Conservation (phyloP, 768 basidiomycete genomes). For the Lentinula sp. region DNA sequence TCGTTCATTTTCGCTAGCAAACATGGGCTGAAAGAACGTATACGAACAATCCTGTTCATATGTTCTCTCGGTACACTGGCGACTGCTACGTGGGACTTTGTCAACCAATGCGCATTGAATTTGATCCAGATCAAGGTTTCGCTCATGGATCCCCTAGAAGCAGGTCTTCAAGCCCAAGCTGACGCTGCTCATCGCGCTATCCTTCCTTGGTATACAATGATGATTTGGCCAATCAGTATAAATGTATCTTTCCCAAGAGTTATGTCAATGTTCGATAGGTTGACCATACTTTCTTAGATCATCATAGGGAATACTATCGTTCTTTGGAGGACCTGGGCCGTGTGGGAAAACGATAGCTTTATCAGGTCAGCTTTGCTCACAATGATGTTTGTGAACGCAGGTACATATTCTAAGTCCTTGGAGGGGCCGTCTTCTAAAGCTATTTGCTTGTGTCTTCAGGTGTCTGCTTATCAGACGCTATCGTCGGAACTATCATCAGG, state of each 20-base stretch:
- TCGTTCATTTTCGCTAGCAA: neutral
- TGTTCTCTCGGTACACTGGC: neutral
- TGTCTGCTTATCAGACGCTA: neutral
- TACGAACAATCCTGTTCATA: neutral
- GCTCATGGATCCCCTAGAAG: neutral
- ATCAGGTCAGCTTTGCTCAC: neutral
- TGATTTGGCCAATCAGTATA: neutral
- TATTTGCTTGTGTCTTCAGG: neutral
- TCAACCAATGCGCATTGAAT: neutral
- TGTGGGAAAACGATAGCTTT: neutral
- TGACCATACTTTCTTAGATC: neutral
- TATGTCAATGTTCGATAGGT: no score
- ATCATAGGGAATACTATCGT: neutral
- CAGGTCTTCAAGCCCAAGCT: neutral
- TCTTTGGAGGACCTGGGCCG: neutral
- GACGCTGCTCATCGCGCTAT: neutral
- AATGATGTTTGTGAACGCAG: neutral
- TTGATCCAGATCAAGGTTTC: constrained; percentile 4
- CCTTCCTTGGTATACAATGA: neutral
- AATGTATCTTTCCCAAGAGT: neutral
- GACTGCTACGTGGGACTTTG: constrained; percentile 1
- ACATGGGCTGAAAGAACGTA: neutral
- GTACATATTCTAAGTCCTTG: neutral
- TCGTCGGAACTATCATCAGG: neutral
- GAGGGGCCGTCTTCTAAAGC: neutral